These are phyloP conservation scores for Geoglossum cookeanum DNA, from an alignment of 2,329 filamentous ascomycete genomes.

Conservation along the genomic window DNA sequence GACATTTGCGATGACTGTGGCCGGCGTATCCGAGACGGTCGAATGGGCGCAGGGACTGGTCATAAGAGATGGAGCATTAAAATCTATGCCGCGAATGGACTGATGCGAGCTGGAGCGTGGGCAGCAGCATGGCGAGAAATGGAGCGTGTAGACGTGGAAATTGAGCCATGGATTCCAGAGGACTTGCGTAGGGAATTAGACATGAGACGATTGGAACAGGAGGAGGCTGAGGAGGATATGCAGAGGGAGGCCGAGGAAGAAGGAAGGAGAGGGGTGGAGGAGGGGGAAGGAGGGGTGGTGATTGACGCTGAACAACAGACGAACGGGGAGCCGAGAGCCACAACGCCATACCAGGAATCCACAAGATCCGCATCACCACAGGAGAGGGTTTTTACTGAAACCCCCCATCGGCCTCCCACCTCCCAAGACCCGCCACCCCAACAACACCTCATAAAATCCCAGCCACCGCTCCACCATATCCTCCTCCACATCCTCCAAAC, in stretches of 20 bases:
- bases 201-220: neutral
- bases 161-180: slow-evolving; percentile 52
- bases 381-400: neutral
- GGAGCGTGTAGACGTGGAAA: slow-evolving; percentile 93
- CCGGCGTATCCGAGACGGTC: slow-evolving; percentile 19
- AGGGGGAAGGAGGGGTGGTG: slow-evolving; percentile 8
- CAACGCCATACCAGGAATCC: neutral
- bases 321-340: slow-evolving; percentile 3
- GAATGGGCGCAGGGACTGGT: slow-evolving; percentile 18
- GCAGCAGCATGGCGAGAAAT: slow-evolving; percentile 89
- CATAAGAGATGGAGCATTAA: slow-evolving; percentile 55
- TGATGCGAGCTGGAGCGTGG: slow-evolving; percentile 88
- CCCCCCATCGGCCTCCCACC: neutral
- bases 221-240: neutral
- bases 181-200: slow-evolving; percentile 41
- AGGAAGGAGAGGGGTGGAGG: slow-evolving; percentile 10
- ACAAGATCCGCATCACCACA: neutral
- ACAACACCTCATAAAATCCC: neutral
- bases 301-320: slow-evolving; percentile 12
- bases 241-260: neutral
- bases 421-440: neutral
- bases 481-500: slow-evolving; percentile 34
- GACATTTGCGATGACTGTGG: slow-evolving; percentile 20
- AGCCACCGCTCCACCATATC: slow-evolving; percentile 26
- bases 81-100: slow-evolving; percentile 83